Evolutionary conservation across 352 stramenopile genomes (phyloP).

Genomic region (Pythium utonaiense): DNA sequence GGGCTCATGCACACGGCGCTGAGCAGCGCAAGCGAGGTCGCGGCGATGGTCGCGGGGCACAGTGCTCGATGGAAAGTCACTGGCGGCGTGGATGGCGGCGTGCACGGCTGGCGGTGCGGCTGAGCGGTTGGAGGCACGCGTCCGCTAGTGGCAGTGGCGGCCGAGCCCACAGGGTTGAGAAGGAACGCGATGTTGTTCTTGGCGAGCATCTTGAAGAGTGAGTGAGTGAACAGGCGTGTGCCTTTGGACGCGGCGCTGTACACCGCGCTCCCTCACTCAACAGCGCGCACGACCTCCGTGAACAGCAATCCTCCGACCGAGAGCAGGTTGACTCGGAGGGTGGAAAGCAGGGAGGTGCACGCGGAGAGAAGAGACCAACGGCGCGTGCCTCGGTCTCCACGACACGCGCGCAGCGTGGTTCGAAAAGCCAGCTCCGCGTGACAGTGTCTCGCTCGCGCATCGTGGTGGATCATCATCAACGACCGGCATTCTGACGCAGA

Average conservation of each 20-base stretch:
- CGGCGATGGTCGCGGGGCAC: slow-evolving; percentile 18
- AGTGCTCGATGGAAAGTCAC: slow-evolving; percentile 7
- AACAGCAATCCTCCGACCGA: too few relatives aligned
- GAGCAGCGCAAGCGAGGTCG: slow-evolving; percentile 24
- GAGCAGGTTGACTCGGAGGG: too few relatives aligned
- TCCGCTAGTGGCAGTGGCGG: not conserved
- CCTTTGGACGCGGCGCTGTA: not conserved
- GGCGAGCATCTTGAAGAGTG: slow-evolving; percentile 22
- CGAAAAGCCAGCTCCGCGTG: not conserved
- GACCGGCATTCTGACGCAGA: not conserved
- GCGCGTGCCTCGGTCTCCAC: not conserved
- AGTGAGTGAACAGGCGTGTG: slow-evolving; percentile 7
- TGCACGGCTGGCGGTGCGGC: not conserved
- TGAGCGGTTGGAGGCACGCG: not conserved
- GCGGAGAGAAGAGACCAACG: too few relatives aligned
- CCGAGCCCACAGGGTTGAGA: slow-evolving; percentile 20
- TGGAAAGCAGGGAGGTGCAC: too few relatives aligned
- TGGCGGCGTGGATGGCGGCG: slow-evolving; percentile 11
- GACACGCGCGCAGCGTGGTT: not conserved
- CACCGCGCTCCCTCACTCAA: not conserved
- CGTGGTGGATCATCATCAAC: not conserved
- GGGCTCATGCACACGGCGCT: slow-evolving; percentile 26
- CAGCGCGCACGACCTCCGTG: too few relatives aligned
- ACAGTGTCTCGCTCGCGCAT: too few relatives aligned
- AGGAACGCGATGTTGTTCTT: slow-evolving; percentile 30